Evolutionary conservation across 805 yeast genomes (phyloP), one percentile per base, ranked within the genome.

Genomic region (Schwanniomyces occidentalis): DNA sequence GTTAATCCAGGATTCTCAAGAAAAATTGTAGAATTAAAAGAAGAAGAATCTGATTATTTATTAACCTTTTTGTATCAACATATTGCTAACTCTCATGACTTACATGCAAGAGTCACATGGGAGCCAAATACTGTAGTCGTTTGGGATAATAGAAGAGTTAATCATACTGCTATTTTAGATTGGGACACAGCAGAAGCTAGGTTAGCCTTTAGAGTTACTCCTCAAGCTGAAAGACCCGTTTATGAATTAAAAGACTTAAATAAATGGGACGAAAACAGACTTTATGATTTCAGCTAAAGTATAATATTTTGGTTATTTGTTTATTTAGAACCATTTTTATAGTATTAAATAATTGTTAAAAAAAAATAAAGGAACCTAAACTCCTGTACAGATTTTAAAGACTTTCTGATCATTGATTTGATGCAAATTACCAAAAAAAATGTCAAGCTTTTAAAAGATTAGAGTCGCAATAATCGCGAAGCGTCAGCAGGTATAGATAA

Each of bases 111-210:
- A 48, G 70, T 63, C 5, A 47, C 29, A 14, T 65, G 62, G 61
- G 60, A 62, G 44, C 58, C 61, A 7, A 51, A 50, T 21, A 52
- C 68, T 12, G 69, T 65, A 19, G 69, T 59, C 21, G 47, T 63
- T 16, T 65, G 69, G 66, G 71, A 65, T 37, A 65, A 65, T 49
- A 57, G 70, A 51, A 51, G 63, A 38, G 63, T 60, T 13, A 41
- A 45, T 8, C 69, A 64, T 45, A 46, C 65, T 20, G 69, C 71
- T 6, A 52, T 57, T 20, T 44, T 55, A 31, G 71, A 64, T 49
- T 63, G 65, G 61, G 58, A 56, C 26, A 38, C 49, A 15, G 52
- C 54, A 3, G 44, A 46, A 16, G 45, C 59, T 3, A 60, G 71
- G 46, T 61, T 58, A 33, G 66, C 66, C 5, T 56, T 57, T 34